A percentile compares a stretch with the other conserved stretches of the same genome.
Conservation (phyloP, 768 basidiomycete genomes). For the Mycena vitilis region DNA sequence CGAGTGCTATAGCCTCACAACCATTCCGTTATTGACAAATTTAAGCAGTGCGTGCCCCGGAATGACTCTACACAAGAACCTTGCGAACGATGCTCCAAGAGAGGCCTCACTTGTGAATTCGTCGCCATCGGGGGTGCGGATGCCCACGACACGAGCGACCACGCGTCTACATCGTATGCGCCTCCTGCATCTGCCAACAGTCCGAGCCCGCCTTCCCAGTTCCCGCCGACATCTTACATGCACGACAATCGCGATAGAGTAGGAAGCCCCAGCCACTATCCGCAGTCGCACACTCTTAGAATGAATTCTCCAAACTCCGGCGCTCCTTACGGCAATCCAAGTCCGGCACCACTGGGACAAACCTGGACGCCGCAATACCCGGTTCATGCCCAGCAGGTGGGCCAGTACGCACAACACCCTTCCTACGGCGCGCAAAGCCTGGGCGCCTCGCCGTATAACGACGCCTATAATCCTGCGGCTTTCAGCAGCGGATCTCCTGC, state of each 20-base stretch:
- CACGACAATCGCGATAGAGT: not conserved
- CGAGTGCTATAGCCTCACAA: not conserved
- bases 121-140: not conserved
- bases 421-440: not conserved
- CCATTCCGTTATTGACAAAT: not conserved
- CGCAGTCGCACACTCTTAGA: not conserved
- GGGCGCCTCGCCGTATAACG: not conserved
- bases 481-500: not conserved
- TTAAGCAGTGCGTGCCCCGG: constrained; percentile 4
- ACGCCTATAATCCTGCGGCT: not conserved
- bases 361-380: not conserved
- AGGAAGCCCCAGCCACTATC: not conserved
- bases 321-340: not conserved
- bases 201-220: not conserved
- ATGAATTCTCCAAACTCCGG: not conserved
- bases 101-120: constrained; percentile 20
- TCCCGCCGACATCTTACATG: not conserved
- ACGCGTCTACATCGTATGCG: not conserved
- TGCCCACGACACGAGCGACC: not conserved
- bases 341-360: not conserved
- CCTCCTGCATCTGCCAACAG: not conserved
- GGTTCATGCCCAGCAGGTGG: not conserved
- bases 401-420: not conserved
- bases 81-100: constrained; percentile 23
- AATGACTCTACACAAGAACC: constrained; percentile 10